phyloP scores from a whole-genome alignment of 2,329 filamentous ascomycete genomes.

The Lachnellula willkommii region DNA sequence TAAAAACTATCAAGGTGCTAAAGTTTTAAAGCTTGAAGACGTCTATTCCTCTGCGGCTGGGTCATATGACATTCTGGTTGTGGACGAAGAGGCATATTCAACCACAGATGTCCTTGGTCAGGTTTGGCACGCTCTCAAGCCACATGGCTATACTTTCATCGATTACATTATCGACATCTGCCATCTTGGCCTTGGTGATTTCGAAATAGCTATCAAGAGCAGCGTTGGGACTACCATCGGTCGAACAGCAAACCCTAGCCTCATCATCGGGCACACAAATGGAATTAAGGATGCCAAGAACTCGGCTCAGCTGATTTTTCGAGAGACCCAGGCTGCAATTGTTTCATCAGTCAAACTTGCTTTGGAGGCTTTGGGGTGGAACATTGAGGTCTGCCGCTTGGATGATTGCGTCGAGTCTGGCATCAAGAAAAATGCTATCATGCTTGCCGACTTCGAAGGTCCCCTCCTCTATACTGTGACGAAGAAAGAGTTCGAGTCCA shows the following conservation, averaged over 20 bases:
- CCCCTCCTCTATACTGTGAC: conserved; percentile 37
- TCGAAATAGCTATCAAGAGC: neutral
- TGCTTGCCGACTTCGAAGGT: conserved; percentile 3
- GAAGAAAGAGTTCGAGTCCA: conserved; percentile 33
- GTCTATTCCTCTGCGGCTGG: conserved; percentile 4
- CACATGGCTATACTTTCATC: too few relatives aligned
- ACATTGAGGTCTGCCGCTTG: neutral
- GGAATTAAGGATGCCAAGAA: neutral
- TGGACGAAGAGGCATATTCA: neutral
- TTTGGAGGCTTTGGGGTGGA: neutral
- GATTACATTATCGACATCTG: neutral
- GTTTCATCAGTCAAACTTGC: neutral
- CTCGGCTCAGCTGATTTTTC: neutral
- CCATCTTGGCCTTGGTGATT: neutral
- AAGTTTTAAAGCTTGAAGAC: conserved; percentile 9
- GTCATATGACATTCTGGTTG: neutral
- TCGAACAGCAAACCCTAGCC: neutral
- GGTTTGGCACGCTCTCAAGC: too few relatives aligned
- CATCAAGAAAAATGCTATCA: neutral
- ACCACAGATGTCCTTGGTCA: too few relatives aligned
- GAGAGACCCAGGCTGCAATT: neutral
- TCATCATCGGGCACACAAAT: neutral
- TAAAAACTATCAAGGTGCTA: conserved; percentile 15
- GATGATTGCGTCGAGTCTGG: neutral
- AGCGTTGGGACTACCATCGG: neutral